These are phyloP conservation scores for Fusarium kyushuense DNA, from an alignment of 2,329 filamentous ascomycete species.

Conservation along the genomic window DNA sequence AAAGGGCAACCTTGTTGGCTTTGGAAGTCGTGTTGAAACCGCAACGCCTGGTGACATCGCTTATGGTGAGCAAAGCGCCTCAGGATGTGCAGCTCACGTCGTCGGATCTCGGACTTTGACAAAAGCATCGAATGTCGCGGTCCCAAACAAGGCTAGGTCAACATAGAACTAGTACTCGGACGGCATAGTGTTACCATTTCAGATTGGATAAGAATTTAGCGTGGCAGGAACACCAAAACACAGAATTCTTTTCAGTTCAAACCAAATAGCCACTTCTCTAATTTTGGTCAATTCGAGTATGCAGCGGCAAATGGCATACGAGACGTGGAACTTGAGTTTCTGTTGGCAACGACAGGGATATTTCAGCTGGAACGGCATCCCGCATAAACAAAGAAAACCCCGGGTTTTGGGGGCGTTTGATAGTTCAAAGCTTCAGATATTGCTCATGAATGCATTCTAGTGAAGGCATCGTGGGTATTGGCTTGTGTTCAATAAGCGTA, in stretches of 20 bases:
- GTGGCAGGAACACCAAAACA: background rate
- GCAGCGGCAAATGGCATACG: background rate
- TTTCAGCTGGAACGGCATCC: background rate
- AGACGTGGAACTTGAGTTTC: background rate
- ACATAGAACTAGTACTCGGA: background rate
- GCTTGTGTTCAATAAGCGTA: background rate
- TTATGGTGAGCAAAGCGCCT: background rate
- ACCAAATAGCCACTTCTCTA: background rate
- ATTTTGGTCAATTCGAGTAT: background rate
- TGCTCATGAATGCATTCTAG: fast-evolving
- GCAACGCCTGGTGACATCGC: background rate
- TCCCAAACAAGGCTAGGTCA: background rate
- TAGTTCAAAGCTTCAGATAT: background rate
- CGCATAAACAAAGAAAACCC: background rate
- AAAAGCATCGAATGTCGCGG: background rate
- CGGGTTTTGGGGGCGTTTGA: background rate
- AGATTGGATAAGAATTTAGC: background rate
- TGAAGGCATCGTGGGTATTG: background rate
- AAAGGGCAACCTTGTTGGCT: background rate
- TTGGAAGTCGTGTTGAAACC: background rate
- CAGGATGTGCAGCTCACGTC: background rate
- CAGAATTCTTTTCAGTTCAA: background rate
- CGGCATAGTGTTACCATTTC: background rate
- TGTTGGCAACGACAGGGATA: background rate
- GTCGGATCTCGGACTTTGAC: background rate